These are phyloP conservation scores for Trichopus zeylanicus DNA, from an alignment of 116 monocot species.

Conservation along the genomic window DNA sequence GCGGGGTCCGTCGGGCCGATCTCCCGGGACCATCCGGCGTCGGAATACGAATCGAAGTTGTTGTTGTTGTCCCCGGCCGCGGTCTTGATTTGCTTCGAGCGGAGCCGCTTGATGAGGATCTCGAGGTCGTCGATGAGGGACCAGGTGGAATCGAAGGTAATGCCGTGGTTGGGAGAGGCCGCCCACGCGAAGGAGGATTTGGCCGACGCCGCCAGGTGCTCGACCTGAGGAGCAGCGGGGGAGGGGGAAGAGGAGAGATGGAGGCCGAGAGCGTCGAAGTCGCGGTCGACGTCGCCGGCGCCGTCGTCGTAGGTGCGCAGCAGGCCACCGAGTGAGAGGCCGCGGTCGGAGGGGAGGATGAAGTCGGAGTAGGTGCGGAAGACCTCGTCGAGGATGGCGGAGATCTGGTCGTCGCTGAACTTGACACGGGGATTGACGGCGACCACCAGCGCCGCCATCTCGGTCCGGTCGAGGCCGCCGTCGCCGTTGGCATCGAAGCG, in stretches of 20 bases:
- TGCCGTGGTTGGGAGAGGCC: slow-evolving; percentile 9
- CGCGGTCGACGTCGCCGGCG: slow-evolving; percentile 23
- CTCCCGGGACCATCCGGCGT: slow-evolving; percentile 14
- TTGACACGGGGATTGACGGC: slow-evolving; percentile 21
- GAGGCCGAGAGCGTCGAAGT: slow-evolving; percentile 21
- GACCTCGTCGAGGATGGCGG: slow-evolving; percentile 23
- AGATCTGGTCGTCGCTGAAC: slow-evolving; percentile 18
- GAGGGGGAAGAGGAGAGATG: neutral
- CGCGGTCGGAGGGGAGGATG: slow-evolving; percentile 1
- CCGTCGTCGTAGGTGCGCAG: slow-evolving; percentile 23
- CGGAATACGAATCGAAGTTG: slow-evolving; percentile 12
- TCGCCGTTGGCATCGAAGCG: slow-evolving; percentile 29
- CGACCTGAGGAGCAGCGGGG: neutral
- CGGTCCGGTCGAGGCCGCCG: slow-evolving; percentile 27
- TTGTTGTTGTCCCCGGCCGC: neutral
- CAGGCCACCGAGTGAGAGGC: slow-evolving; percentile 24
- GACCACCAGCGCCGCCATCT: slow-evolving; percentile 16
- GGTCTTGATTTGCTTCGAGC: neutral
- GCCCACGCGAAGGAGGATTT: neutral
- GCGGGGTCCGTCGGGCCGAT: neutral
- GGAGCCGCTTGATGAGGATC: slow-evolving; percentile 1
- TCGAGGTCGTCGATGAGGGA: slow-evolving; percentile 11
- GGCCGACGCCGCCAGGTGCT: neutral
- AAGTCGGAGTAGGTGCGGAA: slow-evolving; percentile 24
- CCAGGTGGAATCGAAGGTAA: slow-evolving; percentile 9